Evolutionary conservation across 2,329 filamentous ascomycete genomes (phyloP).

Genomic region (Fusarium praegraminearum): DNA sequence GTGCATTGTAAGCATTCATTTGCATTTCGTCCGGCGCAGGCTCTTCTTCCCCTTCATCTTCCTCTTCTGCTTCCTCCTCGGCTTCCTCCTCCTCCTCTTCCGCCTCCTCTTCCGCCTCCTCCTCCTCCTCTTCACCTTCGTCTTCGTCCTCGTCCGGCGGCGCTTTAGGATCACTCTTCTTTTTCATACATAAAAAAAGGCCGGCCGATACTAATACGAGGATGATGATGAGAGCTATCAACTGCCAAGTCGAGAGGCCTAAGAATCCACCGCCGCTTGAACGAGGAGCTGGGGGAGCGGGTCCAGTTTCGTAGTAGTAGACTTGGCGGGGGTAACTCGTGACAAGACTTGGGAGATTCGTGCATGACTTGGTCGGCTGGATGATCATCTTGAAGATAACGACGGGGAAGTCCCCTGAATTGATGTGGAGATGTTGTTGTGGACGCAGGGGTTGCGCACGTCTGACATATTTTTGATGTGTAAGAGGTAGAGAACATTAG

Average conservation of each 20-base stretch:
- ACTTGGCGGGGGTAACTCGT: not conserved
- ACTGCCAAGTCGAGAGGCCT: not conserved
- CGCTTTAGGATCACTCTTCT: not conserved
- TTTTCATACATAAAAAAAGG: not conserved
- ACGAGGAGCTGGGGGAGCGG: not conserved
- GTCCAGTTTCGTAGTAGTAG: not conserved
- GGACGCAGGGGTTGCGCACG: not conserved
- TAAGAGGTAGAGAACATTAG: not conserved
- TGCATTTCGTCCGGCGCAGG: not conserved
- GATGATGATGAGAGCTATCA: not conserved
- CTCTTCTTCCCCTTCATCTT: not conserved
- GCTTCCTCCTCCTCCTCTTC: too few relatives aligned
- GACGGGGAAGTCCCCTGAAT: not conserved
- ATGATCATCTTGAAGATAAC: not conserved
- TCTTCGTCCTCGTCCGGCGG: not conserved
- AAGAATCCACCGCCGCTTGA: not conserved
- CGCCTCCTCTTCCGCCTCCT: not conserved
- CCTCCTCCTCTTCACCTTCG: not conserved
- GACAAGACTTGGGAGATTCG: not conserved
- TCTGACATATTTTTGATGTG: not conserved
- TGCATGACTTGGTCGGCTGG: not conserved
- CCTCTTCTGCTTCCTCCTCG: too few relatives aligned
- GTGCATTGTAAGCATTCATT: not conserved
- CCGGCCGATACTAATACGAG: accelerated
- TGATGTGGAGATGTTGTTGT: not conserved